These are phyloP conservation scores for Gossypium australe DNA, from an alignment of 345 rosid genomes.

Conservation along the genomic window DNA sequence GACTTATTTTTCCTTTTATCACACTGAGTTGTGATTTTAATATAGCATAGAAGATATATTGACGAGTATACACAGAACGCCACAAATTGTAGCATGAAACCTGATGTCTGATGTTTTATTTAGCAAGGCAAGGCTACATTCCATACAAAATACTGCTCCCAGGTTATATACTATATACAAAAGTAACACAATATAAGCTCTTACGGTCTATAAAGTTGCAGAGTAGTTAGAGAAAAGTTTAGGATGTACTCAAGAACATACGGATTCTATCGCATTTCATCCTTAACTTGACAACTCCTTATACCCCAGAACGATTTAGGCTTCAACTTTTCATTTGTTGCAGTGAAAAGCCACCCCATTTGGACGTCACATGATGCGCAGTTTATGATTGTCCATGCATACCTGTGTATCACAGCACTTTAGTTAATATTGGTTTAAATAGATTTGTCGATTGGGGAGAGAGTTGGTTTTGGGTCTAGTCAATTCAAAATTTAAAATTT, in stretches of 20 bases:
- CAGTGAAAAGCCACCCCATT: constrained; percentile 90
- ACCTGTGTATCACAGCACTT: constrained; percentile 38
- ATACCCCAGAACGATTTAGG: constrained; percentile 89
- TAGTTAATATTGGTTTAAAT: neutral
- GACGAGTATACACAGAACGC: neutral
- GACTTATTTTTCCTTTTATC: too few relatives aligned
- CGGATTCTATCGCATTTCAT: constrained; percentile 18
- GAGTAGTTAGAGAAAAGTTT: neutral
- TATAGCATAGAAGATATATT: neutral
- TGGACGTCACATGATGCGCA: constrained; percentile 55
- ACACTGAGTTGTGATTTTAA: too few relatives aligned
- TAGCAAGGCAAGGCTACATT: neutral
- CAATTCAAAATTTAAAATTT: too few relatives aligned
- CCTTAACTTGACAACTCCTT: constrained; percentile 69
- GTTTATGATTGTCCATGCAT: constrained; percentile 74
- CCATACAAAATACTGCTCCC: neutral
- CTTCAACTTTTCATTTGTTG: constrained; percentile 59
- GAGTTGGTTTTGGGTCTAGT: too few relatives aligned
- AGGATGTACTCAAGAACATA: neutral
- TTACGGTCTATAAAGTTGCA: neutral
- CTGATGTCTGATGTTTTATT: neutral
- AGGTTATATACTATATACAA: neutral
- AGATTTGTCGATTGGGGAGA: too few relatives aligned
- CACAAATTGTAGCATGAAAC: neutral
- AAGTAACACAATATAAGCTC: neutral